A percentile compares a stretch with the other conserved stretches of the same genome.
phyloP scores from a whole-genome alignment of 345 rosid genomes.

The Eucalyptus dawsonii region DNA sequence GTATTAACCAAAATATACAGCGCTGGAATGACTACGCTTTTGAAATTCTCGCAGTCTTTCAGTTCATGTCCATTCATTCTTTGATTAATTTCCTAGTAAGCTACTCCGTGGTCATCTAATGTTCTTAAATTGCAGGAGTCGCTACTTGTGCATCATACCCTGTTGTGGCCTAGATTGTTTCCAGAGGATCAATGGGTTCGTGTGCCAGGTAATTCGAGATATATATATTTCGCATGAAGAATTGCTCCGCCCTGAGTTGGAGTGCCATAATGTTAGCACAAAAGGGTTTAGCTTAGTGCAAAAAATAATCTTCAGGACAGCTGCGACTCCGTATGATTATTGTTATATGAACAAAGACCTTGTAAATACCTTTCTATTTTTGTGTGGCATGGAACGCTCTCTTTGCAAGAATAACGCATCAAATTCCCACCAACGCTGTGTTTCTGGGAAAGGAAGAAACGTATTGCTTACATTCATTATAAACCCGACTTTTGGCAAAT shows the following conservation, averaged over 20 bases:
- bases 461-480: background rate
- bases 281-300: background rate
- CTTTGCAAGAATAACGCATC: background rate
- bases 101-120: background rate
- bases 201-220: background rate
- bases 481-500: background rate
- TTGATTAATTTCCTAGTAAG: background rate
- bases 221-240: background rate
- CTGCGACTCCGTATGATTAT: background rate
- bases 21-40: background rate
- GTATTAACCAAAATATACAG: background rate
- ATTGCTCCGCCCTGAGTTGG: background rate
- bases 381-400: background rate
- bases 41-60: background rate
- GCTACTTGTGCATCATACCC: constrained; percentile 66
- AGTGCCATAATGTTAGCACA: background rate
- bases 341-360: background rate
- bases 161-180: background rate
- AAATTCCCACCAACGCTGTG: background rate
- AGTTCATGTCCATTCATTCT: background rate
- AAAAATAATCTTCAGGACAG: background rate
- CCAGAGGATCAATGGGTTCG: background rate
- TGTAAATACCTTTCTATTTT: background rate
- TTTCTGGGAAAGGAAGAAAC: background rate
- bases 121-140: background rate